These are phyloP conservation scores for Parmales sp. DNA, from an alignment of 108 stramenopile genomes.

Conservation along the genomic window DNA sequence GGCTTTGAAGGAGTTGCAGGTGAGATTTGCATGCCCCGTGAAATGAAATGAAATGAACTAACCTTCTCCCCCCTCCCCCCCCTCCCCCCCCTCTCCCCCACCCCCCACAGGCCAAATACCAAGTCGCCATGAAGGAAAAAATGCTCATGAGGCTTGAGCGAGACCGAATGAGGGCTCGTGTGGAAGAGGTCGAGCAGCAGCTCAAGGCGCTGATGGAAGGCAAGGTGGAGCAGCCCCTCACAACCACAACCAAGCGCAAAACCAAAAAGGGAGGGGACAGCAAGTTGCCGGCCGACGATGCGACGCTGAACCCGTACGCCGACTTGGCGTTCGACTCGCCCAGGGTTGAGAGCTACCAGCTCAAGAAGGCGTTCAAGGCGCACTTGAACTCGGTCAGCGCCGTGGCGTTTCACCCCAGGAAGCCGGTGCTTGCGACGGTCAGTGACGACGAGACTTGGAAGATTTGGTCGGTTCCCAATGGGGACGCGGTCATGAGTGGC, in stretches of 20 bases:
- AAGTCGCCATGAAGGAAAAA: conserved; percentile 57
- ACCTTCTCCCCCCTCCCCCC: too few species aligned
- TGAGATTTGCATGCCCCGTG: conserved; percentile 46
- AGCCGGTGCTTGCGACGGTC: conserved; percentile 40
- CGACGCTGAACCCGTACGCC: conserved; percentile 32
- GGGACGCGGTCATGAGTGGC: conserved; percentile 51
- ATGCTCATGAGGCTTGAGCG: conserved; percentile 57
- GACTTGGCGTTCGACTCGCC: conserved; percentile 31
- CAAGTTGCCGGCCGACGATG: conserved; percentile 23
- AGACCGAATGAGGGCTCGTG: conserved; percentile 34
- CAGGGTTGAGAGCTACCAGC: conserved; percentile 23
- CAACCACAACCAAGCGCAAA: conserved; percentile 17
- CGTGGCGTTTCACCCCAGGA: conserved; percentile 48
- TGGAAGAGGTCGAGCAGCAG: conserved; percentile 38
- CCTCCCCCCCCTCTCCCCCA: too few species aligned
- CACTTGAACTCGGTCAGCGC: conserved; percentile 42
- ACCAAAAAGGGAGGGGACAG: conserved; percentile 27
- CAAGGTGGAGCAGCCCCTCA: conserved; percentile 6
- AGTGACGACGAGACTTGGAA: conserved; percentile 54
- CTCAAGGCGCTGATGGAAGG: conserved; percentile 21
- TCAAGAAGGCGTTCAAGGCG: conserved; percentile 36
- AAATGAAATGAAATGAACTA: too few species aligned
- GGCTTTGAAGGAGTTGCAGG: conserved; percentile 43
- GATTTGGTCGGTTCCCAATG: conserved; percentile 45
- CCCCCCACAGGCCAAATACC: conserved; percentile 48